These are phyloP conservation scores for Metschnikowia noctiluminum DNA, from an alignment of 805 yeast species.

Conservation along the genomic window DNA sequence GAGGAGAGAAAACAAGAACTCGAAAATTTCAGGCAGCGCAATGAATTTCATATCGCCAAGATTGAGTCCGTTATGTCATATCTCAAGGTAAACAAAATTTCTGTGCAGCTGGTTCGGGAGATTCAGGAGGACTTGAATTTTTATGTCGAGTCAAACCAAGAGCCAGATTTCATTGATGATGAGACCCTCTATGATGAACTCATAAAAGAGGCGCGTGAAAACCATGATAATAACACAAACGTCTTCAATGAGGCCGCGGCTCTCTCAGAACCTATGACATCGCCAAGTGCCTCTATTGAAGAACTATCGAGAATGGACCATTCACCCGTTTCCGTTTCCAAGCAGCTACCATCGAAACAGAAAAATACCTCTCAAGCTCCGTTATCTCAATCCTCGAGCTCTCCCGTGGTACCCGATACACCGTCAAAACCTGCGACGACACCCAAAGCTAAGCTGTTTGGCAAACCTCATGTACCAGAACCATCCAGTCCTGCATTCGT, in stretches of 20 bases:
- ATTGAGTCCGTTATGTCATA: slow-evolving; percentile 29
- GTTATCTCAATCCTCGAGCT: neutral
- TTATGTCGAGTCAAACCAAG: slow-evolving; percentile 37
- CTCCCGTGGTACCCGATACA: slow-evolving; percentile 1
- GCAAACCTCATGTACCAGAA: slow-evolving; percentile 21
- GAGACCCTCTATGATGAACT: slow-evolving; percentile 42
- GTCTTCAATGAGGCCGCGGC: slow-evolving; percentile 7
- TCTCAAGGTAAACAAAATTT: slow-evolving; percentile 22
- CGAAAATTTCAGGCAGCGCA: slow-evolving; percentile 27
- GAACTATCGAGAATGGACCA: neutral
- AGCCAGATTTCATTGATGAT: slow-evolving; percentile 37
- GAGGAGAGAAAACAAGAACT: slow-evolving; percentile 43
- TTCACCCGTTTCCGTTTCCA: neutral
- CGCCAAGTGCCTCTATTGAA: slow-evolving; percentile 3
- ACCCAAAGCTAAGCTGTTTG: slow-evolving; percentile 14
- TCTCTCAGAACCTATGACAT: slow-evolving; percentile 1
- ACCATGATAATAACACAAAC: slow-evolving; percentile 13
- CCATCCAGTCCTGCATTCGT: slow-evolving; percentile 38
- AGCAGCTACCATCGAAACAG: slow-evolving; percentile 1
- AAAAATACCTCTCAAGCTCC: slow-evolving; percentile 4
- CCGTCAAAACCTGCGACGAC: slow-evolving; percentile 8
- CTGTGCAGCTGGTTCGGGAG: slow-evolving; percentile 21
- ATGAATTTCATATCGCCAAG: slow-evolving; percentile 38
- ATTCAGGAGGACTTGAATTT: slow-evolving; percentile 40
- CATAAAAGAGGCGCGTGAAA: slow-evolving; percentile 23